Percentiles rank a stretch among this genome's conserved stretches.
phyloP scores from a whole-genome alignment of 2,329 filamentous ascomycete genomes.

The Stachybotrys chartarum region DNA sequence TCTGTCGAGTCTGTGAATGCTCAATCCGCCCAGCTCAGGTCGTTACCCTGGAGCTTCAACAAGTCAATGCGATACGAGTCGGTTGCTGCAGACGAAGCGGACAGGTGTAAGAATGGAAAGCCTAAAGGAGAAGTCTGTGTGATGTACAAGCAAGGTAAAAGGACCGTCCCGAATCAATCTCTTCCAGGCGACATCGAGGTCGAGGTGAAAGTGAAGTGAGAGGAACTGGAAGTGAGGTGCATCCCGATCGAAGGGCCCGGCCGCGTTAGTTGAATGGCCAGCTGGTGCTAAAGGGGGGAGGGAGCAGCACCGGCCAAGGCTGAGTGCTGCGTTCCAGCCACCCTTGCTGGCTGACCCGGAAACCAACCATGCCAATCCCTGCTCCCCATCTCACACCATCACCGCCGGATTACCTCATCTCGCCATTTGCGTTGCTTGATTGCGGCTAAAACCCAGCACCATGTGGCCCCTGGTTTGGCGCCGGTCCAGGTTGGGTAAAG shows the following conservation, averaged over 20 bases:
- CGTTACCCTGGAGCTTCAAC: background rate
- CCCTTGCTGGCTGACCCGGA: background rate
- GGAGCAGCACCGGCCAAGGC: background rate
- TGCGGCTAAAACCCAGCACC: background rate
- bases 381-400: background rate
- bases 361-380: background rate
- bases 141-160: background rate
- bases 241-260: background rate
- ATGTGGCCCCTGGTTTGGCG: background rate
- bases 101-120: background rate
- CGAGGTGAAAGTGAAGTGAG: background rate
- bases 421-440: background rate
- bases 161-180: background rate
- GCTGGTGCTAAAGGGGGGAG: background rate
- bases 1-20: background rate
- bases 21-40: background rate
- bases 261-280: background rate
- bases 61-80: background rate
- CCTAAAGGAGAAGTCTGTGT: background rate
- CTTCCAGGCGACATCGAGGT: background rate
- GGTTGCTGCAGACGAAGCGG: background rate
- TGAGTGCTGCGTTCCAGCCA: background rate
- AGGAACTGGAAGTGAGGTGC: background rate
- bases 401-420: background rate
- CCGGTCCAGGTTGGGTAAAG: background rate